Evolutionary conservation across 192 early-diverging fungal genomes (phyloP).

Genomic region (Blastocladiella britannica): DNA sequence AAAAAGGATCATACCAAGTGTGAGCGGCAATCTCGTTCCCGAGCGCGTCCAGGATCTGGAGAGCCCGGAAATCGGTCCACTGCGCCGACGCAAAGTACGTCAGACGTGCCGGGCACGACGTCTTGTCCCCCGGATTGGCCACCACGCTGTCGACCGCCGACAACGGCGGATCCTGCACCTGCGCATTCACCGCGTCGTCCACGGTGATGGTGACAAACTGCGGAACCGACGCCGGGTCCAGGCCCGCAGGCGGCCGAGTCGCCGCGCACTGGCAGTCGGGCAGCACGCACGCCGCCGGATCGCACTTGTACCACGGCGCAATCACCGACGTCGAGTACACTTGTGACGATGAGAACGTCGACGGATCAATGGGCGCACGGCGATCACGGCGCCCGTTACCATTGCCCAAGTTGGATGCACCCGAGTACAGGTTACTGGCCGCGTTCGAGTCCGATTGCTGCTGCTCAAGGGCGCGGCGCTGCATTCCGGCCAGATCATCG

Average conservation of each 20-base stretch:
- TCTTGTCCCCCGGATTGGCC: neutral
- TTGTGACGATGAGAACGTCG: no score
- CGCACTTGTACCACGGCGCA: conserved; percentile 1
- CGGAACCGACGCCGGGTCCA: conserved; percentile 1
- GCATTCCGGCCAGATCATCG: no score
- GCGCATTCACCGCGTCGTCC: conserved; percentile 3
- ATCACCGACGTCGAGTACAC: no score
- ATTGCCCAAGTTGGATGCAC: no score
- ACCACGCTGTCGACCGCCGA: neutral
- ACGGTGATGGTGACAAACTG: conserved; percentile 1
- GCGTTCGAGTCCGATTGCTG: no score
- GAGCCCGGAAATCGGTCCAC: neutral
- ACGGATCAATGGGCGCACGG: no score
- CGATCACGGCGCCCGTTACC: no score
- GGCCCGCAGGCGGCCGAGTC: neutral
- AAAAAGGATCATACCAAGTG: conserved; percentile 9
- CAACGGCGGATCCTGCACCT: neutral
- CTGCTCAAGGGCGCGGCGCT: no score
- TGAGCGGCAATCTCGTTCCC: conserved; percentile 16
- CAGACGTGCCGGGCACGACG: neutral
- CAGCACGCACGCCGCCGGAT: neutral
- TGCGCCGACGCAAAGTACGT: neutral
- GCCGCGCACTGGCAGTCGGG: conserved; percentile 1
- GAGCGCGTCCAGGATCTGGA: neutral
- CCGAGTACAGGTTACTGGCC: no score